These are phyloP conservation scores for Ceratobasidium sp. DNA, from an alignment of 1,284 basidiomycete species.

Conservation along the genomic window DNA sequence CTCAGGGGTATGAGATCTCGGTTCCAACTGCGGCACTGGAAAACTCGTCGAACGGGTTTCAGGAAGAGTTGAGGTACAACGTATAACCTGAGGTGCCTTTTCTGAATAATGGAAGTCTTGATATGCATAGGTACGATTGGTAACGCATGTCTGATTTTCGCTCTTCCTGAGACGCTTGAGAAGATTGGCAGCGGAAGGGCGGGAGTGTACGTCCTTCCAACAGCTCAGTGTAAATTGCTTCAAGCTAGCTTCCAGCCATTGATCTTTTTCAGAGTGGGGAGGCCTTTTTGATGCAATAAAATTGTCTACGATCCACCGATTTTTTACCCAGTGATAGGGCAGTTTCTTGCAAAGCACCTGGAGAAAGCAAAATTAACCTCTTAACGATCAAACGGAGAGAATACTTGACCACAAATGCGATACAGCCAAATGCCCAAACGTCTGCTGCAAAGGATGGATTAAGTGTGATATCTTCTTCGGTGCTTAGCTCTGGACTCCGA, in stretches of 20 bases:
- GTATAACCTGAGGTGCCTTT: no score
- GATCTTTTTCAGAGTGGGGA: constrained; percentile 9
- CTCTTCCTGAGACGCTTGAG: no score
- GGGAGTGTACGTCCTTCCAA: not conserved
- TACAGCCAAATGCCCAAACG: constrained; percentile 30
- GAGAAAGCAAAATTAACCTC: no score
- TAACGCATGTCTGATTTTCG: no score
- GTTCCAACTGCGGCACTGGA: no score
- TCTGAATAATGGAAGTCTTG: no score
- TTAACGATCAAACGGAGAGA: not conserved
- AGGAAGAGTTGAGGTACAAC: no score
- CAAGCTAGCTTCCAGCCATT: constrained; percentile 9
- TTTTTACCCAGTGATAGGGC: constrained; percentile 29
- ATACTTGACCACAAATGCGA: constrained; percentile 28
- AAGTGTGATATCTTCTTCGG: not conserved
- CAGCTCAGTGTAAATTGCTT: constrained; percentile 6
- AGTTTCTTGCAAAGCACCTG: constrained; percentile 24
- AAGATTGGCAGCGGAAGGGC: constrained; percentile 7
- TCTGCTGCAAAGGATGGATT: constrained; percentile 8
- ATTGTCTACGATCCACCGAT: constrained; percentile 18
- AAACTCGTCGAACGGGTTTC: no score
- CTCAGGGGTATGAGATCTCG: no score
- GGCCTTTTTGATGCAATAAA: constrained; percentile 17
- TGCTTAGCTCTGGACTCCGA: constrained; percentile 26
- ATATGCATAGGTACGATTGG: no score